phyloP scores from a whole-genome alignment of 129 eudicot species.

The Oenanthe sinensis region DNA sequence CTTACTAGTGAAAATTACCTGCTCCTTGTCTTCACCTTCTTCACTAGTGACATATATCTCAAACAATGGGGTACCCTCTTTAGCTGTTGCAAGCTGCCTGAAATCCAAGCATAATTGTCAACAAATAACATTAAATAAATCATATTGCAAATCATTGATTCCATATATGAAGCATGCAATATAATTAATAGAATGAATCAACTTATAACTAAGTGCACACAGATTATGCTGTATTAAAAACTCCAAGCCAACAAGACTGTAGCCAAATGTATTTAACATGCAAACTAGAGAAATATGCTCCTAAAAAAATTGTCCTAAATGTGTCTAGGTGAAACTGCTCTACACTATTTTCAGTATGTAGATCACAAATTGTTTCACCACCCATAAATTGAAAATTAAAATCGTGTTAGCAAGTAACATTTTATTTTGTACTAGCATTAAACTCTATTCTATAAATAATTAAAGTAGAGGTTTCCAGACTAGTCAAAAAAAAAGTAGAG shows the following conservation, averaged over 20 bases:
- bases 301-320: background rate
- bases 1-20: constrained; percentile 42
- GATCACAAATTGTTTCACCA: background rate
- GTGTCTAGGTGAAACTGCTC: no score
- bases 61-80: constrained; percentile 72
- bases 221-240: background rate
- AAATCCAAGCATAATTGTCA: constrained; percentile 15
- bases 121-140: constrained; percentile 8
- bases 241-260: background rate
- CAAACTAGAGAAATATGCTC: background rate
- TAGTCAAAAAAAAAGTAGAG: no score
- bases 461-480: no score
- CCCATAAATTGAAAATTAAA: background rate
- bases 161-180: background rate
- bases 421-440: background rate
- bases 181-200: background rate
- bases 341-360: background rate
- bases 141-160: background rate
- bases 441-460: background rate
- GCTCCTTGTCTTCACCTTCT: constrained; percentile 66
- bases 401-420: background rate
- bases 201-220: background rate
- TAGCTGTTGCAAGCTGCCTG: constrained; percentile 86
- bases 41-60: constrained; percentile 63
- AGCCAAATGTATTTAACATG: background rate